Conservation (phyloP, 352 stramenopile genomes). For the Phytophthora palmivora region DNA sequence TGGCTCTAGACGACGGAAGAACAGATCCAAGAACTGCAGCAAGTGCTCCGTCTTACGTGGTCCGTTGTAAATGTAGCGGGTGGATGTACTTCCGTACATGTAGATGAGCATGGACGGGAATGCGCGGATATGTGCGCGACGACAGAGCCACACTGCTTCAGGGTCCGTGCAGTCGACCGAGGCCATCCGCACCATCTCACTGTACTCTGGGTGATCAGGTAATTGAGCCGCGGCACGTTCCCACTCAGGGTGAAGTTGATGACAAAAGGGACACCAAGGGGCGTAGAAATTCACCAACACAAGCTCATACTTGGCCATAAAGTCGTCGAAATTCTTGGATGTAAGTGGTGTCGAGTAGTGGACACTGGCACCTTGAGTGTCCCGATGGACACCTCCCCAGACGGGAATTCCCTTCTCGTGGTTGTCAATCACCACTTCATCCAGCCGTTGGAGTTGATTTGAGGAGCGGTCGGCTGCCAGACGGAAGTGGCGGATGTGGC, state of each 20-base stretch:
- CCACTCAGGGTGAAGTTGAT: slow-evolving; percentile 81
- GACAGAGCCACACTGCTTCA: slow-evolving; percentile 67
- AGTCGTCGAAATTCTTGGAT: slow-evolving; percentile 72
- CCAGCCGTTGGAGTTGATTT: slow-evolving; percentile 48
- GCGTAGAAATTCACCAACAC: slow-evolving; percentile 89
- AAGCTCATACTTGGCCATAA: slow-evolving; percentile 86
- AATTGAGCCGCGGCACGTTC: slow-evolving; percentile 74
- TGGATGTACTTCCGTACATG: slow-evolving; percentile 83
- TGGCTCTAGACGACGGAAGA: slow-evolving; percentile 81
- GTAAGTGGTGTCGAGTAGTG: slow-evolving; percentile 82
- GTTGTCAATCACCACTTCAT: slow-evolving; percentile 80
- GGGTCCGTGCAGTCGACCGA: slow-evolving; percentile 83
- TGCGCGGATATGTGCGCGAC: slow-evolving; percentile 71
- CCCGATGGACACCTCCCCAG: slow-evolving; percentile 67
- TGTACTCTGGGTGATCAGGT: slow-evolving; percentile 80
- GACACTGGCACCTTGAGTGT: slow-evolving; percentile 51
- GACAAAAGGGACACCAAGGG: slow-evolving; percentile 82
- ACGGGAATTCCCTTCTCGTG: slow-evolving; percentile 63
- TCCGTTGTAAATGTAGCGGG: slow-evolving; percentile 85
- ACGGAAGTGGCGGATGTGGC: slow-evolving; percentile 81
- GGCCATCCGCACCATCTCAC: slow-evolving; percentile 79
- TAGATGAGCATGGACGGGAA: slow-evolving; percentile 91
- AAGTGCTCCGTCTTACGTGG: slow-evolving; percentile 76
- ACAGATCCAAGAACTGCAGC: slow-evolving; percentile 85
- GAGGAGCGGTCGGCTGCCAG: slow-evolving; percentile 44